Evolutionary conservation across 225 moss, liverwort and hornwort species (phyloP).

Genomic region (Rhytidiadelphus loreus): DNA sequence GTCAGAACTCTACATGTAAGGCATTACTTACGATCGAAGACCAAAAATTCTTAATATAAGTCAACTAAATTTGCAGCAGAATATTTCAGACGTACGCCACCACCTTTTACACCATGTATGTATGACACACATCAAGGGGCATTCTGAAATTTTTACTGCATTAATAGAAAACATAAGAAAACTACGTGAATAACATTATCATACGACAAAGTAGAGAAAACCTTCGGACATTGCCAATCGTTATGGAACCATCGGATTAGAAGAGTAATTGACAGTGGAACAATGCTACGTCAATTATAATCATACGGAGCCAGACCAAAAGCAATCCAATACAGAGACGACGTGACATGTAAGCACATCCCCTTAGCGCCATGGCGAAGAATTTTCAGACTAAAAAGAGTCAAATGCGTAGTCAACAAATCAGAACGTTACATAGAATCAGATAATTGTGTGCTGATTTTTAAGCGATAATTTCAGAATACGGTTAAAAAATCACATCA

Average conservation of each 20-base stretch:
- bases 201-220: neutral
- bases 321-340: neutral
- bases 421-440: neutral
- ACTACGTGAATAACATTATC: neutral
- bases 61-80: neutral
- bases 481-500: slow-evolving; percentile 2
- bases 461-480: neutral
- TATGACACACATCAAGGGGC: neutral
- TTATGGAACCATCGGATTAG: neutral
- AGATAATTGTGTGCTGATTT: neutral
- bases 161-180: neutral
- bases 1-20: slow-evolving; percentile 1
- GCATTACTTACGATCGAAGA: neutral
- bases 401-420: neutral
- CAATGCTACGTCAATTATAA: neutral
- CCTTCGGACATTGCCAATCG: neutral
- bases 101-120: neutral
- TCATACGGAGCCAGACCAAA: neutral
- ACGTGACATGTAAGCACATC: neutral
- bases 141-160: neutral
- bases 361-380: neutral
- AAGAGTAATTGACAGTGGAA: neutral
- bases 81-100: neutral
- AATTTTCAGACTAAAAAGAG: neutral
- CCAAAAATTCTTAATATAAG: neutral